Evolutionary conservation across 768 basidiomycete species (phyloP).

Genomic region (Saitozyma sp.): DNA sequence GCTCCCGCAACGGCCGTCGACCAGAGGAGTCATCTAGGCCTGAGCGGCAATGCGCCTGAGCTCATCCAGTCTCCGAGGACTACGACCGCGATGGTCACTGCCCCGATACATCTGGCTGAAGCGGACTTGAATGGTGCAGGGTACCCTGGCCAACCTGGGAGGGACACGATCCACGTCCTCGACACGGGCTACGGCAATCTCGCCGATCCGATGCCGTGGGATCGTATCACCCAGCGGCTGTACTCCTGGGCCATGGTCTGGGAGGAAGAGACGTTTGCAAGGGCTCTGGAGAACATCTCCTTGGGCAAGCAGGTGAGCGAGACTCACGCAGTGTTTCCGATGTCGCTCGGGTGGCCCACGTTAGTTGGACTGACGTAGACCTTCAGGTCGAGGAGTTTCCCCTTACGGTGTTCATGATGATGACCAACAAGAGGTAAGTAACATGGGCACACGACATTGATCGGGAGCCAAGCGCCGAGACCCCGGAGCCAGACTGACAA

Average conservation of each 20-base stretch:
- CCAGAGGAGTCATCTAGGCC: no score
- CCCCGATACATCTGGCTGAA: constrained; percentile 7
- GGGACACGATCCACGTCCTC: constrained; percentile 10
- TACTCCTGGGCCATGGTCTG: constrained; percentile 51
- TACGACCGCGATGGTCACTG: background rate
- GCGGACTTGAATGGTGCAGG: background rate
- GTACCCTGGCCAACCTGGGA: background rate
- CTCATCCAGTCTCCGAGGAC: background rate
- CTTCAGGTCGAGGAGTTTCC: constrained; percentile 42
- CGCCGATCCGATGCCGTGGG: constrained; percentile 40
- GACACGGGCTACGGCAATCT: background rate
- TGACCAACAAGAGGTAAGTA: constrained; percentile 49
- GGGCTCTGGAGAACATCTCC: constrained; percentile 43
- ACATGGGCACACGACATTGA: background rate
- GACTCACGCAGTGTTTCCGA: no score
- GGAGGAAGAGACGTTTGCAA: constrained; percentile 43
- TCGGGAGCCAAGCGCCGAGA: background rate
- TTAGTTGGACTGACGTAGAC: no score
- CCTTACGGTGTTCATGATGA: constrained; percentile 49
- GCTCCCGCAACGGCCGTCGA: no score
- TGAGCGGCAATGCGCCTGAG: no score
- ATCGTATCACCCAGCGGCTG: constrained; percentile 47
- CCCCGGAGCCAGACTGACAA: background rate
- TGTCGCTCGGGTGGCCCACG: no score
- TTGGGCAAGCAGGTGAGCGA: constrained; percentile 41